Percentiles rank a stretch among this genome's conserved stretches.
phyloP scores from a whole-genome alignment of 495 filamentous ascomycete species.

The Astrothelium subdiscretum region DNA sequence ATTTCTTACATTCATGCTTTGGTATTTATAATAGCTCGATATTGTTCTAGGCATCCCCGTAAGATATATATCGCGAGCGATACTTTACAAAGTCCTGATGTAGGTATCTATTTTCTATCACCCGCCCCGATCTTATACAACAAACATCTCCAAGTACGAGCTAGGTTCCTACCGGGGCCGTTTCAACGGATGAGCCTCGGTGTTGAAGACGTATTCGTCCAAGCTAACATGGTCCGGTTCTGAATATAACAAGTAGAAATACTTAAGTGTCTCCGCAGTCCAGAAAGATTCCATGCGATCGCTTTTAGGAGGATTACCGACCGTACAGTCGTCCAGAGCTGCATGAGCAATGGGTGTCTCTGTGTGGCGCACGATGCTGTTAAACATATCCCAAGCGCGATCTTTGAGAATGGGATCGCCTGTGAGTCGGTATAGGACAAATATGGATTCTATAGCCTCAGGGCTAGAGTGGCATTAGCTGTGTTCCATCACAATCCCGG shows the following conservation, averaged over 20 bases:
- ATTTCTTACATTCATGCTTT: background rate
- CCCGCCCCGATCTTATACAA: background rate
- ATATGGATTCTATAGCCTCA: slow-evolving; percentile 24
- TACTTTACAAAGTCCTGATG: background rate
- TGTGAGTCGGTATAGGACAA: slow-evolving; percentile 26
- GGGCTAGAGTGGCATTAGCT: slow-evolving; percentile 10
- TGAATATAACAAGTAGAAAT: slow-evolving; percentile 83
- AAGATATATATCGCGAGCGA: background rate
- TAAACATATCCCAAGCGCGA: slow-evolving; percentile 25
- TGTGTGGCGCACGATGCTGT: slow-evolving; percentile 17
- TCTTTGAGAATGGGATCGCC: slow-evolving; percentile 19
- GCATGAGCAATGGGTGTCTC: slow-evolving; percentile 24
- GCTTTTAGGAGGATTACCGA: background rate
- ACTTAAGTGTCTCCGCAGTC: slow-evolving; percentile 50
- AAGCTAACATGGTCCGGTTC: slow-evolving; percentile 56
- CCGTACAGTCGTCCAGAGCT: slow-evolving; percentile 23
- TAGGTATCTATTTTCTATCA: background rate
- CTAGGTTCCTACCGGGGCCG: slow-evolving; percentile 26
- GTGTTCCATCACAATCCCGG: background rate
- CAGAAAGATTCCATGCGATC: slow-evolving; percentile 38
- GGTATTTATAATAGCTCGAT: background rate
- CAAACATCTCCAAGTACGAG: background rate
- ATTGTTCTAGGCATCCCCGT: background rate
- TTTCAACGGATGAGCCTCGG: slow-evolving; percentile 64
- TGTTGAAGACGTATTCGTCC: slow-evolving; percentile 64